A percentile compares a stretch with the other conserved stretches of the same genome.
These are phyloP conservation scores for Primulina tabacum DNA, from an alignment of 257 asterid genomes.

Conservation along the genomic window DNA sequence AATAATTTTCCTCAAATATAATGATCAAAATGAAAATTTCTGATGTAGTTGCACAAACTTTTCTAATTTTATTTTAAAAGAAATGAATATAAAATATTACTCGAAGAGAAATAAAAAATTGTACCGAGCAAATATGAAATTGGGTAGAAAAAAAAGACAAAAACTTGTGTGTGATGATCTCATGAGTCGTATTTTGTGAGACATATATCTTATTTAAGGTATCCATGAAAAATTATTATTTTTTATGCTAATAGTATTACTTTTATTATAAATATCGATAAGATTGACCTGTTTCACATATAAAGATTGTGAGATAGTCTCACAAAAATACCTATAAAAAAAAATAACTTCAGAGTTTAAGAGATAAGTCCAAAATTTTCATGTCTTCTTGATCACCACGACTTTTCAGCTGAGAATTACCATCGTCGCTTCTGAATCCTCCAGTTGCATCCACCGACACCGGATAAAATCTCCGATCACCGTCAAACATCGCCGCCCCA, in stretches of 20 bases:
- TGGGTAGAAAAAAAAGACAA: not conserved
- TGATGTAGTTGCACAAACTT: not conserved
- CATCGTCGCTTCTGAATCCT: slow-evolving; percentile 40
- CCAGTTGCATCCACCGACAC: slow-evolving; percentile 35
- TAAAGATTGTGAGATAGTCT: too few relatives aligned
- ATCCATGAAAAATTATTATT: too few relatives aligned
- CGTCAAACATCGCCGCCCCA: slow-evolving; percentile 51
- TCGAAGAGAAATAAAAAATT: not conserved
- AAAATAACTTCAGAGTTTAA: slow-evolving; percentile 42
- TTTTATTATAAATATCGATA: too few relatives aligned
- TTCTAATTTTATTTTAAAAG: not conserved
- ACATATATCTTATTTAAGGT: too few relatives aligned
- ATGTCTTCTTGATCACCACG: slow-evolving; percentile 43
- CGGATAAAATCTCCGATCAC: slow-evolving; percentile 35
- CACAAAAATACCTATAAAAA: too few relatives aligned
- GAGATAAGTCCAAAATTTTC: slow-evolving; percentile 71
- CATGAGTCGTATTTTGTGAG: too few relatives aligned
- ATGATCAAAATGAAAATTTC: too few relatives aligned
- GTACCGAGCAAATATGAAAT: not conserved
- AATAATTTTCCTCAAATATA: too few relatives aligned
- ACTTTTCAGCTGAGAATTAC: slow-evolving; percentile 26
- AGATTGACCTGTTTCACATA: too few relatives aligned
- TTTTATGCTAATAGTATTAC: too few relatives aligned
- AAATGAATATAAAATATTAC: too few relatives aligned
- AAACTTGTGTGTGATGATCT: too few relatives aligned